Base-by-base conservation (phyloP, 73 alveolate species). In the Uronychia binucleata region DNA sequence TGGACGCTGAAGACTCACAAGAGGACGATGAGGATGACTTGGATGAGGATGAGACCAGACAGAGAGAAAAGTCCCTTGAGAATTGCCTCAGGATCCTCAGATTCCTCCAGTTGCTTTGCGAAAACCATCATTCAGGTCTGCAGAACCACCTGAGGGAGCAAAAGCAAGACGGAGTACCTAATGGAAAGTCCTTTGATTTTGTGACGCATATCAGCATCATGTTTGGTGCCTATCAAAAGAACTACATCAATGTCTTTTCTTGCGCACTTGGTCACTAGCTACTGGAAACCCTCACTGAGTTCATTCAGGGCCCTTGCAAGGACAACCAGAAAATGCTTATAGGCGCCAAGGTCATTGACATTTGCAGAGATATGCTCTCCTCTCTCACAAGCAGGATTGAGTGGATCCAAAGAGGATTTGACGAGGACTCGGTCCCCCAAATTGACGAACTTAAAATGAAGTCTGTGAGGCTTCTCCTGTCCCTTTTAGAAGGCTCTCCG, bases 271-370 rank as follows among this genome's bases (percentile, higher is more conserved):
- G 91, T 82, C 46, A 95, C 67, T 60, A 95, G 84, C 91, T 99
- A 77, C 88, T 97, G 75, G 99, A 97, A 74, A 91, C 98, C 59
- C 91, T 98, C 67, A 97, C 98, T 81, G 99, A 98, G 89, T 92
- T 97, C 89, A 90, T 98, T 31, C 96, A 98, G 96, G 99, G 99
- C 0, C 99, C 99, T 60, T 98, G 99, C 85, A 90, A 91, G 80
- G 97, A 96, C 75, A 97, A 97, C 82, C 94, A 98, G 91, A 74
- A 91, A 59, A 90, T 97, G 26, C 81, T 97, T 32, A 96, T 98
- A 28, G 97, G 95, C 82, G 92, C 98, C 57, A 98, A 97, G 88
- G 91, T 82, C 27, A 91, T 91, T 29, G 92, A 91, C 59, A 87
- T 74, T 34, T 87, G 92, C 58, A 80, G 90, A 34, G 93, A 91